These are phyloP conservation scores for Agrocybe praecox DNA, from an alignment of 768 basidiomycete genomes.

Conservation along the genomic window DNA sequence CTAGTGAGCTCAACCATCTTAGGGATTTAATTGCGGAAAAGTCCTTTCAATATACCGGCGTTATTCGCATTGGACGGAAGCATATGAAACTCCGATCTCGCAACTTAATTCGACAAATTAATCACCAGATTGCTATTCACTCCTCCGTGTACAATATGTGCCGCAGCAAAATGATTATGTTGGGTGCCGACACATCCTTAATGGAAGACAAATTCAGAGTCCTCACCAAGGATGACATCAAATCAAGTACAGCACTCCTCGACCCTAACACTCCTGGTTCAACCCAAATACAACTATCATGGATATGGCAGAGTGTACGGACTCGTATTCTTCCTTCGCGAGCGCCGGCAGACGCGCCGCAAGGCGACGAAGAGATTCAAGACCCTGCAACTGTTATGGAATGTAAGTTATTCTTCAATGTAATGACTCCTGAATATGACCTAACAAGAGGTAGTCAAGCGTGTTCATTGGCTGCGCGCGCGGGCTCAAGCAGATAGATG, in stretches of 20 bases:
- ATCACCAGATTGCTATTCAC: background rate
- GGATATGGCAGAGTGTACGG: conserved; percentile 13
- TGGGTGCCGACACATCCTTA: background rate
- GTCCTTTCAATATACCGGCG: conserved; percentile 5
- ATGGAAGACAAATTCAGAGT: background rate
- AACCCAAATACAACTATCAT: background rate
- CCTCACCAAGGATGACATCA: conserved; percentile 4
- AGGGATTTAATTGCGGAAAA: conserved; percentile 6
- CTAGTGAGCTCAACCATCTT: background rate
- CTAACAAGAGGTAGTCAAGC: conserved; percentile 2
- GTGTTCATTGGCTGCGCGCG: conserved; percentile 19
- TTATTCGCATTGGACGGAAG: background rate
- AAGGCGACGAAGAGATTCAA: background rate
- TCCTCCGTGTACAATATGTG: conserved; percentile 3
- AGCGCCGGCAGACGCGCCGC: background rate
- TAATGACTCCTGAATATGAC: background rate
- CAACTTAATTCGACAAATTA: background rate
- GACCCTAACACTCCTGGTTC: conserved; percentile 14
- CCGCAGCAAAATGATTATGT: background rate
- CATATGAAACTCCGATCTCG: conserved; percentile 1
- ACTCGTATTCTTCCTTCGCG: background rate
- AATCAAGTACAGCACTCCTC: conserved; percentile 15
- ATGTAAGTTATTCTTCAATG: conserved; percentile 6
- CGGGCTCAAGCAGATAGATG: conserved; percentile 8
- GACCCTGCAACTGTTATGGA: conserved; percentile 1